phyloP scores from a whole-genome alignment of 177 flowering plant species.

The Tripterygium wilfordii region DNA sequence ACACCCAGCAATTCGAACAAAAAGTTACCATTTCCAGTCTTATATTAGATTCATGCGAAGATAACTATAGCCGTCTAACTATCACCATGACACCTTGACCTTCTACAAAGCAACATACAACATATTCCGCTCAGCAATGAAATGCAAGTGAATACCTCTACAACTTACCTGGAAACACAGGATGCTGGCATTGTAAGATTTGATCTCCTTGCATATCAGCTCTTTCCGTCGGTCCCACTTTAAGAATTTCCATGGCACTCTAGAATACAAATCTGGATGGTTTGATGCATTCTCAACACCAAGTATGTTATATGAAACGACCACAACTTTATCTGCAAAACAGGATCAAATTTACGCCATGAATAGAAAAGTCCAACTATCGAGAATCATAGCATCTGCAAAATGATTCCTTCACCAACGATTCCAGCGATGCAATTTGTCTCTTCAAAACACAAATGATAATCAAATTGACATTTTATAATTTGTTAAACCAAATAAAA shows the following conservation, averaged over 20 bases:
- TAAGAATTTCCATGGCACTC: slow-evolving; percentile 36
- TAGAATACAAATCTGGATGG: slow-evolving; percentile 59
- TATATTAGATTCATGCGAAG: too few relatives aligned
- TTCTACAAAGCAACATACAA: too few relatives aligned
- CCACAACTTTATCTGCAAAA: slow-evolving; percentile 62
- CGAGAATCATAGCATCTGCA: too few relatives aligned
- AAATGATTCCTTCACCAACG: too few relatives aligned
- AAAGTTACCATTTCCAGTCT: too few relatives aligned
- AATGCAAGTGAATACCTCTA: background rate
- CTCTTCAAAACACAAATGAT: too few relatives aligned
- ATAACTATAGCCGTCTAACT: too few relatives aligned
- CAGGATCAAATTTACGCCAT: background rate
- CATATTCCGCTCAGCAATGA: background rate
- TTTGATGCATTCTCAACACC: slow-evolving; percentile 76
- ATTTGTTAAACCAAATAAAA: background rate
- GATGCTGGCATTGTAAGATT: slow-evolving; percentile 50
- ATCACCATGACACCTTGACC: too few relatives aligned
- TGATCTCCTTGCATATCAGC: slow-evolving; percentile 60
- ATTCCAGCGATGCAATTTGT: too few relatives aligned
- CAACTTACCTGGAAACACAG: slow-evolving; percentile 78
- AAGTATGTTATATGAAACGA: slow-evolving; percentile 81
- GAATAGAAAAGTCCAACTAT: background rate
- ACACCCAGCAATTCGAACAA: too few relatives aligned
- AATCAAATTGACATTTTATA: too few relatives aligned
- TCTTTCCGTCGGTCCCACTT: slow-evolving; percentile 60